Conservation (phyloP, 306 rosid species). For the Boehmeria nivea region DNA sequence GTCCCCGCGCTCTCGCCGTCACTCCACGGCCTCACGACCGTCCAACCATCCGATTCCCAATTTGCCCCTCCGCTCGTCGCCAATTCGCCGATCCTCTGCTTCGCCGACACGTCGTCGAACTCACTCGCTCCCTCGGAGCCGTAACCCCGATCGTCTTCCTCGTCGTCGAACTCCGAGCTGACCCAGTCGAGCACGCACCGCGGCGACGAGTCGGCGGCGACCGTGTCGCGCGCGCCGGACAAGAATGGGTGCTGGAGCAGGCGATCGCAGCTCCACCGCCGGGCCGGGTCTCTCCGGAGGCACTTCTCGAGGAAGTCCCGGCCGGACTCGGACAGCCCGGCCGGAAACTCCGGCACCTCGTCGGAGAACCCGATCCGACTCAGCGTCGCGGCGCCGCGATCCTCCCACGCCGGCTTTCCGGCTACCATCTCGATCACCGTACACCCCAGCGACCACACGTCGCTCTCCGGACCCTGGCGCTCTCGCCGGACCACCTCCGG, state of each 20-base stretch:
- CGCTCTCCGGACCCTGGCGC: constrained; percentile 75
- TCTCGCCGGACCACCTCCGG: constrained; percentile 82
- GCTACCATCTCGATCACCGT: constrained; percentile 79
- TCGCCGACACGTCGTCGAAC: not conserved
- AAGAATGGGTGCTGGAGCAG: constrained; percentile 80
- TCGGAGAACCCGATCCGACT: constrained; percentile 54
- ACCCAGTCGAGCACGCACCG: constrained; percentile 78
- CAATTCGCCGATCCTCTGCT: constrained; percentile 40
- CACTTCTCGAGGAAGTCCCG: constrained; percentile 65
- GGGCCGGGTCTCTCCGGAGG: constrained; percentile 35
- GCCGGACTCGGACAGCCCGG: constrained; percentile 48
- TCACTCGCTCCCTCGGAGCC: not conserved
- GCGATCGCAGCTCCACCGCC: constrained; percentile 81
- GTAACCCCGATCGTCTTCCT: constrained; percentile 21
- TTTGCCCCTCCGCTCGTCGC: constrained; percentile 36
- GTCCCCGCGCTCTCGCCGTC: constrained; percentile 10
- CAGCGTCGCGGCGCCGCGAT: constrained; percentile 49
- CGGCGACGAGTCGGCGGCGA: constrained; percentile 51
- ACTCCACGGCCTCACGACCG: constrained; percentile 36
- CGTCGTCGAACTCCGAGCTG: constrained; percentile 34
- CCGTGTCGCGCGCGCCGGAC: constrained; percentile 8
- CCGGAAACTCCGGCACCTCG: constrained; percentile 50
- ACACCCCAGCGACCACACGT: constrained; percentile 90
- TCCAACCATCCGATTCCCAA: constrained; percentile 79
- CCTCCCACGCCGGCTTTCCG: constrained; percentile 77